Evolutionary conservation across 2,329 filamentous ascomycete species (phyloP), one percentile per base, ranked within the genome.

Genomic region (Paecilomyces sp.): DNA sequence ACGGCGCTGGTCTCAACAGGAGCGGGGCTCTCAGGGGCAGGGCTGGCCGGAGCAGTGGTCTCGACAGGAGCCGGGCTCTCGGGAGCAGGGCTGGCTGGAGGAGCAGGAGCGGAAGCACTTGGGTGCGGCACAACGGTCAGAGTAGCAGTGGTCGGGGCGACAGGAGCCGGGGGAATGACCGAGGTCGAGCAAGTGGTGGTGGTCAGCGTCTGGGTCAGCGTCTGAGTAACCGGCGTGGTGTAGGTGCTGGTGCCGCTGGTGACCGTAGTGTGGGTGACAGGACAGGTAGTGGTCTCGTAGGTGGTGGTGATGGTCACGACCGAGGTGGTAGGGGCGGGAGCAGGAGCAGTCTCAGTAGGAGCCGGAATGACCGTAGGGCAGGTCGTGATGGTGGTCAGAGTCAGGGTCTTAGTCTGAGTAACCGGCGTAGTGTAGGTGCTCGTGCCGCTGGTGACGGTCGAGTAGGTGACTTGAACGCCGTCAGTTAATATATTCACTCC

Each of bases 321-420:
- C 12, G 54, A 36, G 28, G 54, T 22, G 33, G 22, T 22, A 55
- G 54, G 54, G 28, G 25, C 18, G 8, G 18, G 67, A 81, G 78
- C 57, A 9, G 63, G 7, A 61, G 6, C 75, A 72, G 73, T 96
- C 91, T 31, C 33, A 30, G 25, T 53, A 25, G 51, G 18, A 13
- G 22, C 31, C 31, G 18, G 24, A 30, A 30, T 30, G 24, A 25
- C 24, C 6, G 51, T 53, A 53, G 51, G 51, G 24, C 11, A 53
- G 22, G 51, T 53, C 22, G 51, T 53, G 41, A 47, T 18, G 41
- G 41, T 47, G 41, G 41, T 47, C 15, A 47, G 41, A 47, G 41
- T 47, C 41, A 22, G 13, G 41, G 41, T 47, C 41, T 47, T 22
- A 15, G 41, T 47, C 41, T 47, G 15, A 9, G 41, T 47, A 18